Evolutionary conservation across 2,329 filamentous ascomycete genomes (phyloP).

Genomic region (Pyrenophora teres): DNA sequence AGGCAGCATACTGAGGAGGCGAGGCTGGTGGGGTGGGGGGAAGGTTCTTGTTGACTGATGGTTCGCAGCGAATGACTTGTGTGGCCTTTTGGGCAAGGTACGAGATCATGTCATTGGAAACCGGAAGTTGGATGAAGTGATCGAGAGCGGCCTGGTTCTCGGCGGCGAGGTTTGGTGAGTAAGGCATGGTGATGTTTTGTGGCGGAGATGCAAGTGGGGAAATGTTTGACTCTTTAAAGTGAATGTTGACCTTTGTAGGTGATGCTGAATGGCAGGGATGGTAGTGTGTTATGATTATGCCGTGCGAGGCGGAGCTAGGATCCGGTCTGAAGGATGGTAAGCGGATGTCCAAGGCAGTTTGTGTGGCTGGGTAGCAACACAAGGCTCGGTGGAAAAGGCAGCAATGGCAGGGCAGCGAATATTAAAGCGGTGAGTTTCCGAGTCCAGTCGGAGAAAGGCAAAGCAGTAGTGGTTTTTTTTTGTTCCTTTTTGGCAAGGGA

Average conservation of each 20-base stretch:
- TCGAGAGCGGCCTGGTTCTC: constrained; percentile 76
- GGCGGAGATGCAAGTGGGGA: constrained; percentile 20
- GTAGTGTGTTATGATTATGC: constrained; percentile 29
- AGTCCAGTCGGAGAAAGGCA: constrained; percentile 20
- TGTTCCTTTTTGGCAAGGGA: constrained; percentile 13
- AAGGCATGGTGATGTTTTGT: constrained; percentile 48
- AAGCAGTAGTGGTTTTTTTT: constrained; percentile 23
- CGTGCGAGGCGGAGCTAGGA: constrained; percentile 35
- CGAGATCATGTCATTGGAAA: constrained; percentile 75
- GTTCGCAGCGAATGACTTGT: constrained; percentile 80
- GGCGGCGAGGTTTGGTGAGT: constrained; percentile 49
- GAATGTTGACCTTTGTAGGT: constrained; percentile 14
- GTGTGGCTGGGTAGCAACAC: constrained; percentile 34
- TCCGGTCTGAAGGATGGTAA: constrained; percentile 43
- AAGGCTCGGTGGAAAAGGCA: constrained; percentile 31
- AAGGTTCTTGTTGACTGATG: constrained; percentile 53
- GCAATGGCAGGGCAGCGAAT: constrained; percentile 23
- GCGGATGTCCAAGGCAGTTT: constrained; percentile 41
- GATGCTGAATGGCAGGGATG: constrained; percentile 8
- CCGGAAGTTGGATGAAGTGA: constrained; percentile 77
- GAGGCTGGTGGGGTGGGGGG: constrained; percentile 65
- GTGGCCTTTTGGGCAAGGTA: constrained; percentile 76
- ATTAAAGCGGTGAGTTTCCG: constrained; percentile 37
- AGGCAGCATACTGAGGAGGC: constrained; percentile 56
- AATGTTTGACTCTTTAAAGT: constrained; percentile 25